Evolutionary conservation across 176 grass and related monocot species (phyloP), one percentile per base, ranked within the genome.

Genomic region (Triticum urartu): DNA sequence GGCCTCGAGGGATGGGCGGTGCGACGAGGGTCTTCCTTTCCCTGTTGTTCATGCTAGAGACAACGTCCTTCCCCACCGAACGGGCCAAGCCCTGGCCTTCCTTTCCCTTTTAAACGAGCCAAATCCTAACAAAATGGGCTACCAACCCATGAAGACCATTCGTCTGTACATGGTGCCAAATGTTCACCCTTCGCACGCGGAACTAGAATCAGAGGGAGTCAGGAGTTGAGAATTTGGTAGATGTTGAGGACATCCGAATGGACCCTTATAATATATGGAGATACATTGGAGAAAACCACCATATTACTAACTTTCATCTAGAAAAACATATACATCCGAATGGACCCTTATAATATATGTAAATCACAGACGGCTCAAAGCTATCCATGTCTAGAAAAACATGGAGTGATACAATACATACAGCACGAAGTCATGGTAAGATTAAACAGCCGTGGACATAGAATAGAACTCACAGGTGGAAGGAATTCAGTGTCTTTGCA

Each of bases 401-500:
- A 80, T 85, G 64, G 33, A 73, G 63, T 25, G 54, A 84, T 74
- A 72, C 56, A 87, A 13, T 60, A 64, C 61, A 77, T 52, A 4
- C 12, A 66, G 34, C 5, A n/a, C 9, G 6, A 64, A 72, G 2
- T 81, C 34, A 11, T n/a, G 73, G 48, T 66, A 35, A 8, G 22
- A 80, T 88, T 9, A 4, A 43, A 77, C 32, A 50, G 9, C 9
- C 10, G 72, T 47, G 25, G 5, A 22, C 6, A 87, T 73, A 80
- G 14, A 81, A 90, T 81, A 80, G 14, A 81, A 90, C 97, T 97
- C 86, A 99, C 97, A 99, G 79, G 79, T 99, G 97, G 70, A 89
- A 94, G 64, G 97, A 96, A 93, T 95, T 99, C 85, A 99, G 63
- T 87, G 97, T 99, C 87, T 99, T 99, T 77, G 93, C 94, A 50